Evolutionary conservation across 495 filamentous ascomycete species (phyloP).

Genomic region (Lentithecium fluviatile): DNA sequence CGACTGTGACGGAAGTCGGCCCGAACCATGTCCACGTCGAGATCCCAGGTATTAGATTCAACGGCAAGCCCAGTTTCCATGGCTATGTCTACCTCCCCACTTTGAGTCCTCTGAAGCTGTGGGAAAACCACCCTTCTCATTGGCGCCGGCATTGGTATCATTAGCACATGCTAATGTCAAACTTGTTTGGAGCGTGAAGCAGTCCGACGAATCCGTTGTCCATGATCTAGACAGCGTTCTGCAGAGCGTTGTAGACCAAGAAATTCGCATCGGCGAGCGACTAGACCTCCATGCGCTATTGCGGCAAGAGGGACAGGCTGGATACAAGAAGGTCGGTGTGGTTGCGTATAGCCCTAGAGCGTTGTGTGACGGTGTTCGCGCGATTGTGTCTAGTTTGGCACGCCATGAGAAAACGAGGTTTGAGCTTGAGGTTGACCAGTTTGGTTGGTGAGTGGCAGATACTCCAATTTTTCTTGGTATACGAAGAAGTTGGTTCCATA

Average conservation of each 20-base stretch:
- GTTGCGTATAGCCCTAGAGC: slow-evolving; percentile 43
- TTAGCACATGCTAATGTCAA: slow-evolving; percentile 42
- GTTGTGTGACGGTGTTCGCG: slow-evolving; percentile 25
- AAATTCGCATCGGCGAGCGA: slow-evolving; percentile 40
- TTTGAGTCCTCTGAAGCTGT: slow-evolving; percentile 40
- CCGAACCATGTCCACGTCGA: slow-evolving; percentile 42
- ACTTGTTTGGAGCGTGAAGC: slow-evolving; percentile 34
- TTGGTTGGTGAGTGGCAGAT: not conserved
- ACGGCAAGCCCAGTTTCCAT: slow-evolving; percentile 29
- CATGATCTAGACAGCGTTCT: slow-evolving; percentile 31
- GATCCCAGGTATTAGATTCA: slow-evolving; percentile 40
- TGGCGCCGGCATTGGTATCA: slow-evolving; percentile 49
- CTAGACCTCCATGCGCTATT: slow-evolving; percentile 38
- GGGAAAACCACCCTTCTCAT: slow-evolving; percentile 52
- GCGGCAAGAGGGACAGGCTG: slow-evolving; percentile 33
- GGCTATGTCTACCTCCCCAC: slow-evolving; percentile 51
- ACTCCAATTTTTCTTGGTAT: no score
- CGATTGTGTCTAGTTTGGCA: slow-evolving; percentile 3
- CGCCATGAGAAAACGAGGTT: not conserved
- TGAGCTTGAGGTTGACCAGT: not conserved
- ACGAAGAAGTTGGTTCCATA: no score
- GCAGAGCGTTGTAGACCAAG: not conserved
- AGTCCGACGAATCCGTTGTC: slow-evolving; percentile 28
- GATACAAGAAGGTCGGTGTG: slow-evolving; percentile 41
- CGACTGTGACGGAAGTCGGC: slow-evolving; percentile 42